Conservation (phyloP, 192 early-diverging fungal species). For the Backusella westeae region DNA sequence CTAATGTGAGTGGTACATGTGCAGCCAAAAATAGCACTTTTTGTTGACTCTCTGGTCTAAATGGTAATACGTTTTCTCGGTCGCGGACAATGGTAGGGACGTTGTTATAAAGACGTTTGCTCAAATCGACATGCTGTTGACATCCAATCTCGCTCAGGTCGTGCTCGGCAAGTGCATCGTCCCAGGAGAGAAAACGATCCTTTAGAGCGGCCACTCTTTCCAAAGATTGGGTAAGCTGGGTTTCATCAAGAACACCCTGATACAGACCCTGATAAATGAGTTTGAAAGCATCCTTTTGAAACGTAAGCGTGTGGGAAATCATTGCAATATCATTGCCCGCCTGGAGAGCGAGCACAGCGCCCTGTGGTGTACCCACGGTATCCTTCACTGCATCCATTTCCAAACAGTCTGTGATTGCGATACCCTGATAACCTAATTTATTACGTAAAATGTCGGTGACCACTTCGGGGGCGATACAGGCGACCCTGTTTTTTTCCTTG, state of each 20-base stretch:
- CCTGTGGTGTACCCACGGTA: slow-evolving; percentile 26
- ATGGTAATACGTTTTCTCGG: slow-evolving; percentile 13
- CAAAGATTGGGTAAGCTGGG: slow-evolving; percentile 20
- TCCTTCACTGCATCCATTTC: slow-evolving; percentile 42
- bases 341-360: slow-evolving; percentile 29
- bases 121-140: slow-evolving; percentile 20
- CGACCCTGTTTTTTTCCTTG: slow-evolving; percentile 12
- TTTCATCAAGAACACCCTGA: background rate
- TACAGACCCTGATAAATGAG: slow-evolving; percentile 14
- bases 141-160: slow-evolving; percentile 18
- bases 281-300: slow-evolving; percentile 24
- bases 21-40: slow-evolving; percentile 35
- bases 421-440: slow-evolving; percentile 29
- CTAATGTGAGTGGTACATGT: slow-evolving; percentile 35
- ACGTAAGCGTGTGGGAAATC: slow-evolving; percentile 36
- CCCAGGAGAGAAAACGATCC: slow-evolving; percentile 32
- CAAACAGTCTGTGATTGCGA: slow-evolving; percentile 39
- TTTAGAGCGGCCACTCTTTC: slow-evolving; percentile 29
- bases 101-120: slow-evolving; percentile 25
- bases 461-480: slow-evolving; percentile 35
- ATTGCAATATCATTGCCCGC: slow-evolving; percentile 39
- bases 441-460: slow-evolving; percentile 27
- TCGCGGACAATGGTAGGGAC: slow-evolving; percentile 32
- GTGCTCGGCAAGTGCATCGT: slow-evolving; percentile 10
- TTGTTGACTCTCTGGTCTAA: slow-evolving; percentile 10